Percentiles rank a stretch among this genome's conserved stretches.
Conservation (phyloP, 2,329 filamentous ascomycete genomes). For the Botryotinia narcissicola region DNA sequence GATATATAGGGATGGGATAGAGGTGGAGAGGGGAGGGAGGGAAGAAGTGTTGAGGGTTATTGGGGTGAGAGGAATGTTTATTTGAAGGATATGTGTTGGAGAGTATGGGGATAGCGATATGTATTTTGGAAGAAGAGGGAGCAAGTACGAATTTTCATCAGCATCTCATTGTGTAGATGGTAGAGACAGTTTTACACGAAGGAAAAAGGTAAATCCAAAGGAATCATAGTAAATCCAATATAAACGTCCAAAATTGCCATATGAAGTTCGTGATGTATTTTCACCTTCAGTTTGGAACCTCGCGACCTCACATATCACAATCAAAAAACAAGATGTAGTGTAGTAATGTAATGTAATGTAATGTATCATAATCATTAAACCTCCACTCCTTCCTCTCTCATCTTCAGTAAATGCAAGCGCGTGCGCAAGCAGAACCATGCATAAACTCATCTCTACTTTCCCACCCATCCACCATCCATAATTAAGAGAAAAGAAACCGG, state of each 20-base stretch:
- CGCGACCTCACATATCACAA: background rate
- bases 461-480: background rate
- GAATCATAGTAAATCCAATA: background rate
- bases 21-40: background rate
- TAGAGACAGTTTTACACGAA: background rate
- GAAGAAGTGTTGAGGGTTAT: background rate
- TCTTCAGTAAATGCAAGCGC: background rate
- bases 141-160: background rate
- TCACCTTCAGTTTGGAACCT: background rate
- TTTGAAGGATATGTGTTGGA: background rate
- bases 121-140: background rate
- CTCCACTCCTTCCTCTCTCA: background rate
- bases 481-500: conserved; percentile 18
- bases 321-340: background rate
- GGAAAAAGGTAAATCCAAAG: background rate
- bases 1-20: background rate
- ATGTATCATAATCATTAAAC: conserved; percentile 12
- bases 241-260: background rate
- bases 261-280: background rate
- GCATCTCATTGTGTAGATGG: background rate
- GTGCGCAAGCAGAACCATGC: background rate
- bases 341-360: background rate
- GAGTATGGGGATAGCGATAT: background rate
- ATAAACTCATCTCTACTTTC: conserved; percentile 1
- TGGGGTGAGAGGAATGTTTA: background rate